phyloP scores from a whole-genome alignment of 192 early-diverging fungal species.

The Diversispora eburnea region DNA sequence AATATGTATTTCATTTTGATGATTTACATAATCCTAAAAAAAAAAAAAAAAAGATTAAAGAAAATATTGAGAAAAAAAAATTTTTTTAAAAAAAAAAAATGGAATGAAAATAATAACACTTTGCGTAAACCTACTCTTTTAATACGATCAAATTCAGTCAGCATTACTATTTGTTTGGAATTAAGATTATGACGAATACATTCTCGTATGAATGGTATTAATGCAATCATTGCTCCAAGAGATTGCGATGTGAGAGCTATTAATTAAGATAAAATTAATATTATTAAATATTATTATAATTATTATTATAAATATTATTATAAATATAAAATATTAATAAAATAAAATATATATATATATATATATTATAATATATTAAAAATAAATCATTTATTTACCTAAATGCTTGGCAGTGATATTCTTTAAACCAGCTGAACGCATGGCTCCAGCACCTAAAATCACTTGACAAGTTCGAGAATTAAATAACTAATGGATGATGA shows the following conservation, averaged over 20 bases:
- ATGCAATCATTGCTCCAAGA: conserved; percentile 77
- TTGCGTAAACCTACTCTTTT: conserved; percentile 40
- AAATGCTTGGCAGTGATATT: conserved; percentile 97
- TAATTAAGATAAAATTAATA: conserved; percentile 31
- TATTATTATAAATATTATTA: background rate
- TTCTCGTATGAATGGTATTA: conserved; percentile 80
- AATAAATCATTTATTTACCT: conserved; percentile 39
- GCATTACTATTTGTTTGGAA: conserved; percentile 72
- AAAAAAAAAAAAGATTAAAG: conserved; percentile 2
- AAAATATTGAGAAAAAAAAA: conserved; percentile 9
- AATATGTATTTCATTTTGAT: conserved; percentile 85
- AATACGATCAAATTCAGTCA: conserved; percentile 88
- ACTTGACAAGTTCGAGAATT: conserved; percentile 96
- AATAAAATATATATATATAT: background rate
- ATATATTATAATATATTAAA: too few species aligned
- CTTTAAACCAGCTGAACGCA: conserved; percentile 93
- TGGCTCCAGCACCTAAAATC: conserved; percentile 95
- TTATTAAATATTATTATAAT: too few species aligned
- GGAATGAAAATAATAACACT: background rate
- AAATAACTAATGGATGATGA: conserved; percentile 59
- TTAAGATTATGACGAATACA: conserved; percentile 71
- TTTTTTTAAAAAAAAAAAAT: too few species aligned
- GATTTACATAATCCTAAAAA: conserved; percentile 76
- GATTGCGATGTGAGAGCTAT: conserved; percentile 90
- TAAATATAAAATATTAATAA: background rate